phyloP scores from a whole-genome alignment of 495 filamentous ascomycete species.

The Neurospora terricola region DNA sequence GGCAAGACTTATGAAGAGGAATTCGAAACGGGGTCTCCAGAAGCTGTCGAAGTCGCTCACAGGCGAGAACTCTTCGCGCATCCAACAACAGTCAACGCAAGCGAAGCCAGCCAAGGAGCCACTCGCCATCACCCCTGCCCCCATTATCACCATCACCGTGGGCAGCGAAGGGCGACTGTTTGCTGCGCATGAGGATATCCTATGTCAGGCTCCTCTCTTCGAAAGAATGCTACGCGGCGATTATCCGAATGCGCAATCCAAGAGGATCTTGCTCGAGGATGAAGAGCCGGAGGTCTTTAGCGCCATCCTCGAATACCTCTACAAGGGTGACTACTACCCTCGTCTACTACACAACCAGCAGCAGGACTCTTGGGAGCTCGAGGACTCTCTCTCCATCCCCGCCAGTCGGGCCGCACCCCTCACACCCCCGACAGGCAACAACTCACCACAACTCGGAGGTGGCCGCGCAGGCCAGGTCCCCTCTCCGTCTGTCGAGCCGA shows the following conservation, averaged over 20 bases:
- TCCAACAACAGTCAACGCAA: slow-evolving; percentile 22
- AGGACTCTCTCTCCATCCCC: slow-evolving; percentile 37
- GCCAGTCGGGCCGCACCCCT: slow-evolving; percentile 18
- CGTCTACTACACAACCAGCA: slow-evolving; percentile 60
- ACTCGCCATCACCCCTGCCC: slow-evolving; percentile 40
- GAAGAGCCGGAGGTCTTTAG: slow-evolving; percentile 88
- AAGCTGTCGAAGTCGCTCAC: slow-evolving; percentile 53
- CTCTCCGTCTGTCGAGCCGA: slow-evolving; percentile 52
- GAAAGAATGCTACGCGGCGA: slow-evolving; percentile 48
- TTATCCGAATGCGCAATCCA: slow-evolving; percentile 50
- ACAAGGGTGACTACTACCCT: slow-evolving; percentile 90
- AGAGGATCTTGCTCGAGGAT: slow-evolving; percentile 67
- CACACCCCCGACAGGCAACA: slow-evolving; percentile 27
- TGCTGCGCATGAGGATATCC: slow-evolving; percentile 81
- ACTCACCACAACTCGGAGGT: slow-evolving; percentile 31
- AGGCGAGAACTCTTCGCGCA: slow-evolving; percentile 22
- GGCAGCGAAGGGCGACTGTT: slow-evolving; percentile 77
- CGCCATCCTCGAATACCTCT: slow-evolving; percentile 83
- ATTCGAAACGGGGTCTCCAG: slow-evolving; percentile 54
- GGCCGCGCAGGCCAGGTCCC: slow-evolving; percentile 37
- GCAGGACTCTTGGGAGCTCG: slow-evolving; percentile 61
- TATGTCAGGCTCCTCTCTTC: slow-evolving; percentile 77
- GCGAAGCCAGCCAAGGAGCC: slow-evolving; percentile 34
- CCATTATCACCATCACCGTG: slow-evolving; percentile 76
- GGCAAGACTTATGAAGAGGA: slow-evolving; percentile 64